Percentiles rank a stretch among this genome's conserved stretches.
phyloP scores from a whole-genome alignment of 1,284 basidiomycete species.

The Irpex sp. region DNA sequence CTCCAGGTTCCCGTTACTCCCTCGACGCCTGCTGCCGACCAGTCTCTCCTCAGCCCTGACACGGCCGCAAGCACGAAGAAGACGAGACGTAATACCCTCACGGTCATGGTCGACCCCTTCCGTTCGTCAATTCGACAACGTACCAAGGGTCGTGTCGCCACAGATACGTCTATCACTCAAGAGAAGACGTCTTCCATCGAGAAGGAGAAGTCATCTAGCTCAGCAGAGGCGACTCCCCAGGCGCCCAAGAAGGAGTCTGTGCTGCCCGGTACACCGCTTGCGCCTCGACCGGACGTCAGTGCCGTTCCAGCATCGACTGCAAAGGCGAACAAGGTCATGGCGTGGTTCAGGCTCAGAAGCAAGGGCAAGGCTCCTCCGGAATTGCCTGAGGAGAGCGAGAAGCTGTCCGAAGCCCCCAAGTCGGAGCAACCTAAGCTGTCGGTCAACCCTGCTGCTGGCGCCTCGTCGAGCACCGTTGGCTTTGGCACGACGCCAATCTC shows the following conservation, averaged over 20 bases:
- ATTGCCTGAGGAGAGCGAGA: slow-evolving; percentile 30
- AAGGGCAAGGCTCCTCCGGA: slow-evolving; percentile 39
- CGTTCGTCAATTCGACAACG: slow-evolving; percentile 55
- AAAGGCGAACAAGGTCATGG: slow-evolving; percentile 77
- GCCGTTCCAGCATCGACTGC: slow-evolving; percentile 62
- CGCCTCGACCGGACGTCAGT: slow-evolving; percentile 22
- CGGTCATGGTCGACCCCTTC: slow-evolving; percentile 79
- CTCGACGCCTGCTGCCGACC: slow-evolving; percentile 20
- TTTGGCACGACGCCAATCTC: slow-evolving; percentile 26
- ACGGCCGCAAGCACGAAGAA: slow-evolving; percentile 43
- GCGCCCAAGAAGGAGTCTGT: slow-evolving; percentile 18
- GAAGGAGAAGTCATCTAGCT: slow-evolving; percentile 12
- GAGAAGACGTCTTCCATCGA: slow-evolving; percentile 31
- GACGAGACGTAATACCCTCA: slow-evolving; percentile 74
- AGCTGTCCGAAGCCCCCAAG: slow-evolving; percentile 8
- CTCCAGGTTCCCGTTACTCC: slow-evolving; percentile 27
- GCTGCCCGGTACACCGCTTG: slow-evolving; percentile 23
- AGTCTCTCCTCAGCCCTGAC: slow-evolving; percentile 32
- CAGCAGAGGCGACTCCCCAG: slow-evolving; percentile 6
- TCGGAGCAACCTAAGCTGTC: slow-evolving; percentile 7
- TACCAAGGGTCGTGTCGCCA: slow-evolving; percentile 31
- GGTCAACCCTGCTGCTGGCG: slow-evolving; percentile 18
- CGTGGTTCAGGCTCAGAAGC: slow-evolving; percentile 75
- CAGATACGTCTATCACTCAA: slow-evolving; percentile 30
- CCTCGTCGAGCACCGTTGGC: slow-evolving; percentile 33